Conservation (phyloP, 768 basidiomycete species). For the Boletus subcaerulescens region DNA sequence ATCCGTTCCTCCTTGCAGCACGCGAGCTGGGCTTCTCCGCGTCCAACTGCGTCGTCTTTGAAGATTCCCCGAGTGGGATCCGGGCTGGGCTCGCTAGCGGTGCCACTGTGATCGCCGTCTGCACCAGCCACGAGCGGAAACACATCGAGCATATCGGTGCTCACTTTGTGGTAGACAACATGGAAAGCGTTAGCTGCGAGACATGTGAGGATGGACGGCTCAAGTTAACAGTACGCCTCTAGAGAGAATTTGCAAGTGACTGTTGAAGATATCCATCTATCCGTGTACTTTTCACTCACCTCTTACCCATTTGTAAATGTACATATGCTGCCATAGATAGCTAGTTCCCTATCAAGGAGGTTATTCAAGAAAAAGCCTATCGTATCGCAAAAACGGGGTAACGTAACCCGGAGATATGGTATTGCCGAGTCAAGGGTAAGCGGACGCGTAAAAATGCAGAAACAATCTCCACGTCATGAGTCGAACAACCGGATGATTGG, state of each 20-base stretch:
- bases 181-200: conserved; percentile 47
- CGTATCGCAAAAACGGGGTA: background rate
- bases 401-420: background rate
- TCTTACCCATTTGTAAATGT: background rate
- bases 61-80: conserved; percentile 69
- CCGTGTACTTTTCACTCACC: background rate
- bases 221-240: conserved; percentile 41
- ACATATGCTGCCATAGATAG: background rate
- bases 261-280: background rate
- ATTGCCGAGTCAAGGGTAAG: background rate
- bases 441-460: background rate
- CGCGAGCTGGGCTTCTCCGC: conserved; percentile 54
- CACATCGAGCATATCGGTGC: conserved; percentile 56
- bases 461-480: background rate
- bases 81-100: conserved; percentile 70
- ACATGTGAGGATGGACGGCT: conserved; percentile 40
- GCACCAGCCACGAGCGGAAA: conserved; percentile 63
- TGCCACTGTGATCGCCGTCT: conserved; percentile 68
- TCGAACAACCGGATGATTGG: background rate
- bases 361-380: background rate
- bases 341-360: background rate
- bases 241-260: background rate
- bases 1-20: conserved; percentile 63
- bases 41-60: conserved; percentile 70
- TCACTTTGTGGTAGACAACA: conserved; percentile 53